Evolutionary conservation across 208 protist genomes (phyloP).

Genomic region (Wallacemonas sp.): DNA sequence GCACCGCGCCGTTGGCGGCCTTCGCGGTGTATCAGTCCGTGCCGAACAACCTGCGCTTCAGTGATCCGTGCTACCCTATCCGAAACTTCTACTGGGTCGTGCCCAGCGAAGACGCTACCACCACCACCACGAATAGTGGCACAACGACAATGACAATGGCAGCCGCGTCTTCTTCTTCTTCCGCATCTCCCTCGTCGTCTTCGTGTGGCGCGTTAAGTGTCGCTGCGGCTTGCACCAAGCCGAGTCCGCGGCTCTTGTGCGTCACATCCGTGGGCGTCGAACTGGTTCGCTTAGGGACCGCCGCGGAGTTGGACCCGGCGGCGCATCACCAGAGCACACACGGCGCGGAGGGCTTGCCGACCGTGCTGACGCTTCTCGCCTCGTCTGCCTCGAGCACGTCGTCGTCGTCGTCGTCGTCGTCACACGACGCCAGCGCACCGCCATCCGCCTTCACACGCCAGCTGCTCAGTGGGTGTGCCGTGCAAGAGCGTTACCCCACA

Average conservation of each 20-base stretch:
- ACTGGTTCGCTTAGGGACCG: constrained; percentile 28
- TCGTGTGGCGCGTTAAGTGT: too few relatives aligned
- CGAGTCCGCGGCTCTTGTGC: constrained; percentile 38
- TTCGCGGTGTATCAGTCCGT: constrained; percentile 31
- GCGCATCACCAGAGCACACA: constrained; percentile 11
- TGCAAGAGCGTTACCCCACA: constrained; percentile 8
- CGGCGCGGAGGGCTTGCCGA: constrained; percentile 9
- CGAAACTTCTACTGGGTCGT: constrained; percentile 43
- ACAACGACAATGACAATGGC: too few relatives aligned
- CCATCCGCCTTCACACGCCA: neutral
- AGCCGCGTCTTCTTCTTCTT: too few relatives aligned
- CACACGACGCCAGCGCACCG: too few relatives aligned
- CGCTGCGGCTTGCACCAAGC: too few relatives aligned
- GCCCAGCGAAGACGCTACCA: constrained; percentile 7
- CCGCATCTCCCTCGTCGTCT: too few relatives aligned
- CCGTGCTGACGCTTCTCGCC: constrained; percentile 4
- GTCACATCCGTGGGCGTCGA: constrained; percentile 56
- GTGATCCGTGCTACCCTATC: constrained; percentile 57
- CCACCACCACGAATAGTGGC: too few relatives aligned
- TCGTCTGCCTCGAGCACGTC: neutral
- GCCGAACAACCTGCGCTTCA: constrained; percentile 59
- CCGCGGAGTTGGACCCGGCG: neutral
- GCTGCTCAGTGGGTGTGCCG: constrained; percentile 1
- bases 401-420: neutral
- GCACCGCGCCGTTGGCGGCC: neutral